Base-by-base conservation (phyloP, 208 protist genomes). In the Leishmania tarentolae region DNA sequence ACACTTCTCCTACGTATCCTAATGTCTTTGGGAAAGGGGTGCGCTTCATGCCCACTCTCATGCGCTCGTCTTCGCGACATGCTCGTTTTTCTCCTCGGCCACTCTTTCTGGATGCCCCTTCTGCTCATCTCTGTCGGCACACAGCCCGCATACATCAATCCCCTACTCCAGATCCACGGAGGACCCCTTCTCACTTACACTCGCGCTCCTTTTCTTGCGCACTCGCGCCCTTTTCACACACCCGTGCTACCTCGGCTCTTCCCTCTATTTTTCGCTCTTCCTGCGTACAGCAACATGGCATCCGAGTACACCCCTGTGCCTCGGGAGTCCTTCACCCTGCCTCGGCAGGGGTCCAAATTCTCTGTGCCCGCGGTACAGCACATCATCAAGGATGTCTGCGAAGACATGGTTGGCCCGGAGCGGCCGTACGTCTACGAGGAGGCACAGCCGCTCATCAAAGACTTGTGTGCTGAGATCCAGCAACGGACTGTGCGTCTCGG, bases 401-500 rank as follows among this genome's bases (percentile, higher is more conserved):
- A 92, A 57, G 83, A 83, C 21, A 90, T 97, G 79, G 76, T 97
- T 21, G 89, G 87, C 15, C 89, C 91, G 31, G 84, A 90, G 66
- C 87, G 91, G 9, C 75, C 81, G 11, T 97, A 95, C 87, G 89
- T 94, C 21, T 90, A 90, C 73, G 90, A 94, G 74, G 92, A 97
- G 73, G 78, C 86, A 19, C 90, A 93, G 57, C 82, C 85, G 15
- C 86, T 98, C 31, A 96, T 95, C 75, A 97, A 97, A 74, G 94
- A 97, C 70, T 76, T 98, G 15, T 93, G 93, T 85, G 87, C 83
- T 47, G 95, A 98, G 83, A 94, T 98, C 68, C 95, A 98, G 85
- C 92, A 96, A 77, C 91, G 90, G 73, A 81, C 97, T 24, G 88
- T 97, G 79, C 92, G 94, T 2, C 85, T 98, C n/a, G 94, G 93